Evolutionary conservation across 768 basidiomycete species (phyloP), one percentile per base, ranked within the genome.

Genomic region (Tulasnella sp.): DNA sequence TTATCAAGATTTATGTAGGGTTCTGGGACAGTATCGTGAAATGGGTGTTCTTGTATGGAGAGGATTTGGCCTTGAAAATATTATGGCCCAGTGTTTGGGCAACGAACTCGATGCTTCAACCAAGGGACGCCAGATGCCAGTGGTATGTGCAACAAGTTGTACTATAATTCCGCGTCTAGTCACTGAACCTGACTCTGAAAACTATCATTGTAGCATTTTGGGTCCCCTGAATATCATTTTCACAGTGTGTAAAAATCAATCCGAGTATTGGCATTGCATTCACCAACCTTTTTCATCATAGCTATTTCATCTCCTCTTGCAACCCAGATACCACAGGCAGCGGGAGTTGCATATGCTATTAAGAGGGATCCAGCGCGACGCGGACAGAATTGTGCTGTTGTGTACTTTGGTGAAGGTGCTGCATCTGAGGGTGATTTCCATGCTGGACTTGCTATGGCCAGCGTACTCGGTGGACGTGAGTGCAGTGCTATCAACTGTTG

Each of bases 401-500:
- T 87, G 45, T 95, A 79, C 65, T 92, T 93, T 56, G 91, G 91
- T 20, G 92, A 96, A 66, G 91, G 64, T 13, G 88, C 89, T 6
- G 88, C 90, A 2, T 88, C 86, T 2, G 91, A 93, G 66, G 90
- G 90, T 52, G 91, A 95, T 64, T 93, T 93, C 63, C 91, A 96
- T 61, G 92, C 91, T 0, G 92, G 89, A 24, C 45, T 66, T 24
- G 62, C 60, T 20, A 67, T 68, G 65, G 65, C 67, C n/a, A 66
- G 65, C 27, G 66, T 67, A 1, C 56, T 69, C 3, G 66, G 66
- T 6, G 66, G 66, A 15, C 65, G 61, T 62, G 19, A 28, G 61
- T 51, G 7, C 15, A 20, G 10, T 25, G 3, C 12, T 15, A 5
- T 25, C 22, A 15, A 6, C 16, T 2, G 3, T 2, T 22, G 12